A percentile compares a stretch with the other conserved stretches of the same genome.
phyloP scores from a whole-genome alignment of 305 asterid genomes.

The Fraxinus floribunda region DNA sequence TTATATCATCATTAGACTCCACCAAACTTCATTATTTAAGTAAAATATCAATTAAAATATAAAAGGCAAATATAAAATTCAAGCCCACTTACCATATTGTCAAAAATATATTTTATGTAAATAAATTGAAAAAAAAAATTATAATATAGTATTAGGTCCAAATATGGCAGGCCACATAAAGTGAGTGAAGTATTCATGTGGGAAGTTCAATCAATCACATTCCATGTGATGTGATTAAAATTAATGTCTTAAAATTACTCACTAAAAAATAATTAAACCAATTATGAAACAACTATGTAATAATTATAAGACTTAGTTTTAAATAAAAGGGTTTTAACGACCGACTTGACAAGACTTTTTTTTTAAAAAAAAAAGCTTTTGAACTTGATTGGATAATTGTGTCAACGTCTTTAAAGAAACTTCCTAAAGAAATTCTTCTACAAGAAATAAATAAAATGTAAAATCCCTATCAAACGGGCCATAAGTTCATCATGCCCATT shows the following conservation, averaged over 20 bases:
- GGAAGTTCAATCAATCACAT: background rate
- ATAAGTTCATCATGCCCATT: background rate
- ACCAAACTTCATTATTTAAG: background rate
- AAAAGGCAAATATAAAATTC: background rate
- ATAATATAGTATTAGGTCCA: background rate
- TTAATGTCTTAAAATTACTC: background rate
- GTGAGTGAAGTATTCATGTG: conserved; percentile 5
- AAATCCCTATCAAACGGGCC: background rate
- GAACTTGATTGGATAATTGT: background rate
- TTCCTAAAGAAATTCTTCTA: background rate
- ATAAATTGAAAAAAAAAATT: background rate
- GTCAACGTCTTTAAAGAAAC: no score
- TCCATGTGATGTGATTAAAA: conserved; percentile 4
- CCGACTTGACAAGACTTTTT: background rate
- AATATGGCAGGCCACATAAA: conserved; percentile 5
- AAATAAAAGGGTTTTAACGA: background rate
- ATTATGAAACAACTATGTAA: background rate
- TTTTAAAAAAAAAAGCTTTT: background rate
- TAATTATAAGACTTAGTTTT: background rate
- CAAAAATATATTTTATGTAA: background rate
- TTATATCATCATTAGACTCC: background rate
- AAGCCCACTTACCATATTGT: background rate
- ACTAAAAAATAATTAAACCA: background rate
- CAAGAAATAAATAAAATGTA: background rate
- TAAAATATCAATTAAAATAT: background rate